phyloP scores from a whole-genome alignment of 805 yeast genomes.

The Yarrowia phangngaensis region DNA sequence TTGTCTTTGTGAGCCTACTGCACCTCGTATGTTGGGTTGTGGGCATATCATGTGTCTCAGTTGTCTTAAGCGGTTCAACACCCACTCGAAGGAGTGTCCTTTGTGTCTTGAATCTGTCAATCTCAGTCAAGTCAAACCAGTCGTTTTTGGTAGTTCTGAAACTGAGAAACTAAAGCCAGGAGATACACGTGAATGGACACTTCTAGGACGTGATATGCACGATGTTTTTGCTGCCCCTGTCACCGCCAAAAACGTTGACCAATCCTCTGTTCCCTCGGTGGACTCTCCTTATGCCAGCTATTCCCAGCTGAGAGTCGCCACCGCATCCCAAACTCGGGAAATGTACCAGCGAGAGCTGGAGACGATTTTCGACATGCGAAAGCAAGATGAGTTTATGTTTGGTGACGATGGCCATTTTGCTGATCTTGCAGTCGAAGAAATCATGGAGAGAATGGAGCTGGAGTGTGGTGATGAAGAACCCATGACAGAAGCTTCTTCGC shows the following conservation, averaged over 20 bases:
- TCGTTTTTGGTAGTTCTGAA: constrained; percentile 49
- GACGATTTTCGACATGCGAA: constrained; percentile 49
- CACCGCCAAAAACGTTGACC: constrained; percentile 21
- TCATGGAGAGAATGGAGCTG: constrained; percentile 41
- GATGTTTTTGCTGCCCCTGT: constrained; percentile 32
- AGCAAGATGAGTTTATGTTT: constrained; percentile 56
- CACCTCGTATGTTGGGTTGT: constrained; percentile 92
- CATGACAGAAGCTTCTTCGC: neutral
- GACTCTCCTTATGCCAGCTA: constrained; percentile 38
- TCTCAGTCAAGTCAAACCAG: constrained; percentile 62
- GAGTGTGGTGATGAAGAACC: constrained; percentile 1
- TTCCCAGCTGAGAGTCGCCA: constrained; percentile 69
- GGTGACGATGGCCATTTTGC: constrained; percentile 57
- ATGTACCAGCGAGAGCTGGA: constrained; percentile 60
- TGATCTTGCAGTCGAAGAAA: constrained; percentile 52
- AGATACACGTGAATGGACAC: constrained; percentile 53
- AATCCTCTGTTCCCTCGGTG: constrained; percentile 7
- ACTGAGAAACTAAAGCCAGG: constrained; percentile 58
- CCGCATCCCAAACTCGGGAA: constrained; percentile 48
- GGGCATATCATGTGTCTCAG: constrained; percentile 89
- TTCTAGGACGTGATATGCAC: constrained; percentile 51
- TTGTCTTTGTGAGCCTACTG: constrained; percentile 79
- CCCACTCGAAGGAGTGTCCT: constrained; percentile 68
- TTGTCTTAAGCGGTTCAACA: constrained; percentile 70
- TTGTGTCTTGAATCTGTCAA: constrained; percentile 61